Base-by-base conservation (phyloP, 371 early-diverging fungal genomes). In the Mucor circinelloides region DNA sequence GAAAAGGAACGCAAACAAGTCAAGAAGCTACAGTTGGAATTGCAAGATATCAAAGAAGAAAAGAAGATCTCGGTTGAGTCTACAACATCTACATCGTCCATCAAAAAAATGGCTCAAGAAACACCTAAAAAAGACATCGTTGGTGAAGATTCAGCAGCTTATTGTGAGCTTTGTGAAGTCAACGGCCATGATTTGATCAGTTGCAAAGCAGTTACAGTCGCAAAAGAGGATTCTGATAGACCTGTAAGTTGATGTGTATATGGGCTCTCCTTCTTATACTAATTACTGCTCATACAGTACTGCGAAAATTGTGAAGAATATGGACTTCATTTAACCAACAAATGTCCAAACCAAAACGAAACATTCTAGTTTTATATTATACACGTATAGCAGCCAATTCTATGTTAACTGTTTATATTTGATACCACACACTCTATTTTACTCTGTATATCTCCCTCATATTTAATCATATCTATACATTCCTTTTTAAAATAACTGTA, bases 251-350 rank as follows among this genome's bases (percentile, higher is more conserved):
- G 23, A 34, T 57, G 57, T 21, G 44, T 31, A 21, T 7, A 21
- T 15, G 4, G 17, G 19, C 3, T 15, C 17, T 44, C 5, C 2
- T 21, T 19, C 21, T 46, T 46, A n/a, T 46, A 17, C 17, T 44
- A 19, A 44, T 2, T 9, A 28, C 30, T 56, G n/a, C 40, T 31
- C 31, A 36, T 19, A 48, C 76, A 88, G 80, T 91, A 87, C 64
- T 91, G 91, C 72, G 90, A 89, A 57, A 89, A 90, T 66, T 91
- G 90, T 70, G 89, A 91, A 63, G 85, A 81, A 58, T 84, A 85
- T 76, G 85, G 81, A 25, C 72, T 76, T 28, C 90, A 91, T 58
- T 81, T 83, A 68, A 91, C 90, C 1, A 81, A 86, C 28, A 84
- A 89, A 55, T 90, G 90, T 68, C 91, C 89, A 28, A 85, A 87